These are phyloP conservation scores for Kitagawia praeruptora DNA, from an alignment of 129 eudicot genomes.

Conservation along the genomic window DNA sequence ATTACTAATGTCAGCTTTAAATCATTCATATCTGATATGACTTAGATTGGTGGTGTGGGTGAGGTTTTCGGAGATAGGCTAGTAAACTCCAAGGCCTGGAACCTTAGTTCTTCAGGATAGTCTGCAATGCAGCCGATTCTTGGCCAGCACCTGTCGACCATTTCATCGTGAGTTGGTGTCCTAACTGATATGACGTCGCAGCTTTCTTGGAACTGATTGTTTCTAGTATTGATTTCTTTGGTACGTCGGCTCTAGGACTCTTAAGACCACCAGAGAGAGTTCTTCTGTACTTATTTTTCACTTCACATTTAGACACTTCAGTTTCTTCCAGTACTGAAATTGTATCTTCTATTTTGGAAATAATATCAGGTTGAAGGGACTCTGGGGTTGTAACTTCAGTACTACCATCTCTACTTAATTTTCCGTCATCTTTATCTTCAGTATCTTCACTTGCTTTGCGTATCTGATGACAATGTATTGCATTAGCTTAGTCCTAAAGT, in stretches of 20 bases:
- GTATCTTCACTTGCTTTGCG: constrained; percentile 38
- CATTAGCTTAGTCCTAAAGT: not conserved
- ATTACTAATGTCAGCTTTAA: too few relatives aligned
- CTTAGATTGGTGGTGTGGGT: constrained; percentile 17
- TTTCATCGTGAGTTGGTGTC: constrained; percentile 55
- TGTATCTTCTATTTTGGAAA: constrained; percentile 6
- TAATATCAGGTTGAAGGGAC: constrained; percentile 9
- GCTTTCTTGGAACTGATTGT: constrained; percentile 74
- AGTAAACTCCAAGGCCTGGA: constrained; percentile 82
- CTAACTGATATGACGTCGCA: constrained; percentile 58
- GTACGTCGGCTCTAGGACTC: constrained; percentile 67
- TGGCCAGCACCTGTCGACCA: constrained; percentile 94
- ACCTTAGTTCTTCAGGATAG: constrained; percentile 77
- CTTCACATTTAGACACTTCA: constrained; percentile 17
- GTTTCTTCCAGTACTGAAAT: constrained; percentile 7
- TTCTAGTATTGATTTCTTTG: constrained; percentile 56
- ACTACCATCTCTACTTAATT: constrained; percentile 3
- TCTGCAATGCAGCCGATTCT: constrained; percentile 94
- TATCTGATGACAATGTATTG: constrained; percentile 23
- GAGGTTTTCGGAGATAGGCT: constrained; percentile 53
- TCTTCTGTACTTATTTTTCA: constrained; percentile 41
- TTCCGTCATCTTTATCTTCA: constrained; percentile 22
- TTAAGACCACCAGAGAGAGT: constrained; percentile 81
- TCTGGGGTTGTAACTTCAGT: constrained; percentile 7
- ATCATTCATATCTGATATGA: too few relatives aligned